Evolutionary conservation across 2,329 filamentous ascomycete species (phyloP).

Genomic region (Botrytis byssoidea): DNA sequence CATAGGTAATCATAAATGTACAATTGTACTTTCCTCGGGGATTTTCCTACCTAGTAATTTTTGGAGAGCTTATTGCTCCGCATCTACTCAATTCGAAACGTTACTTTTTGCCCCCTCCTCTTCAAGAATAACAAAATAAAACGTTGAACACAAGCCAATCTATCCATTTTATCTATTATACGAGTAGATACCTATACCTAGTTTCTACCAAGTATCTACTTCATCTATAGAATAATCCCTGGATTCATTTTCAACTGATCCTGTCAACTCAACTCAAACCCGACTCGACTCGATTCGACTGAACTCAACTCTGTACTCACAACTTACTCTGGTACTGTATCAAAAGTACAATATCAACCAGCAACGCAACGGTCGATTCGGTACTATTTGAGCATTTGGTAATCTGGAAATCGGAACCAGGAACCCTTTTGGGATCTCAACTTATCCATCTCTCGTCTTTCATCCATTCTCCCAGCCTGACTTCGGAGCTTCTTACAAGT

Average conservation of each 20-base stretch:
- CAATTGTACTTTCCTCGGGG: neutral
- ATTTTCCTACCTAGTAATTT: neutral
- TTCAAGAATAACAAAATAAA: neutral
- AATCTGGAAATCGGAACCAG: neutral
- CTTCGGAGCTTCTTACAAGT: neutral
- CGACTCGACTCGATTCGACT: no score
- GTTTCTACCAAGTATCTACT: neutral
- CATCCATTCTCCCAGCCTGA: neutral
- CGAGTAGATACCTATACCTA: neutral
- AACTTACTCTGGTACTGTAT: neutral
- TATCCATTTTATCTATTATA: neutral
- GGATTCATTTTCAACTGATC: neutral
- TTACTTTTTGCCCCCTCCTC: neutral
- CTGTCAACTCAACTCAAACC: neutral
- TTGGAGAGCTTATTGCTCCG: neutral
- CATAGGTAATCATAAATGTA: neutral
- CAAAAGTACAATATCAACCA: neutral
- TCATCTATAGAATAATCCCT: neutral
- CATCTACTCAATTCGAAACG: conserved; percentile 1
- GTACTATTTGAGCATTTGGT: neutral
- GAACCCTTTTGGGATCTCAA: neutral
- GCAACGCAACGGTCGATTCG: neutral
- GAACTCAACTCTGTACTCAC: no score
- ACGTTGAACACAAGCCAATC: neutral
- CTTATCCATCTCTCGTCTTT: neutral